A percentile compares a stretch with the other conserved stretches of the same genome.
phyloP scores from a whole-genome alignment of 129 eudicot species.

The Deinandra increscens region DNA sequence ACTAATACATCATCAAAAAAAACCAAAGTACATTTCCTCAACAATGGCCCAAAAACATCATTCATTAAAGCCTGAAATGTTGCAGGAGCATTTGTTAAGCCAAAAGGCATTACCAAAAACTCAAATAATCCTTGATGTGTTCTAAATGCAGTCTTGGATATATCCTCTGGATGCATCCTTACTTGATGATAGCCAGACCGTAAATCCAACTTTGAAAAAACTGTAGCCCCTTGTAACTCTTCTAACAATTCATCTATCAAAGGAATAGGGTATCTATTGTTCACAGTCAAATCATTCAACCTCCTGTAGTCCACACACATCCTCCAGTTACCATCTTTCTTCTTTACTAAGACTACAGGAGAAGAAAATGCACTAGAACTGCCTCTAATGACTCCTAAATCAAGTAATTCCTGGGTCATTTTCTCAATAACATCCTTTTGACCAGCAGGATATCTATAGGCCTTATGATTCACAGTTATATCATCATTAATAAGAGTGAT shows the following conservation, averaged over 20 bases:
- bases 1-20: constrained; percentile 13
- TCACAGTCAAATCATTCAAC: neutral
- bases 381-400: neutral
- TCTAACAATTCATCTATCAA: neutral
- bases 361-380: neutral
- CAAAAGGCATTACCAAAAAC: neutral
- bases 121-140: constrained; percentile 13
- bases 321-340: neutral
- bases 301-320: neutral
- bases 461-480: too few species aligned
- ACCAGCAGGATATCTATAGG: too few species aligned
- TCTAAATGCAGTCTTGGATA: neutral
- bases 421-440: neutral
- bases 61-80: constrained; percentile 4
- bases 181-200: constrained; percentile 15
- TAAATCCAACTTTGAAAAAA: constrained; percentile 16
- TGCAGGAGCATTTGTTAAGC: neutral
- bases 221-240: neutral
- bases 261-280: neutral
- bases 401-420: neutral
- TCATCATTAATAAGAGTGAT: too few species aligned
- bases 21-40: neutral
- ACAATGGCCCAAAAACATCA: neutral
- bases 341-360: neutral
- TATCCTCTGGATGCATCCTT: neutral